Evolutionary conservation across 306 rosid genomes (phyloP).

Genomic region (Bauhinia variegata): DNA sequence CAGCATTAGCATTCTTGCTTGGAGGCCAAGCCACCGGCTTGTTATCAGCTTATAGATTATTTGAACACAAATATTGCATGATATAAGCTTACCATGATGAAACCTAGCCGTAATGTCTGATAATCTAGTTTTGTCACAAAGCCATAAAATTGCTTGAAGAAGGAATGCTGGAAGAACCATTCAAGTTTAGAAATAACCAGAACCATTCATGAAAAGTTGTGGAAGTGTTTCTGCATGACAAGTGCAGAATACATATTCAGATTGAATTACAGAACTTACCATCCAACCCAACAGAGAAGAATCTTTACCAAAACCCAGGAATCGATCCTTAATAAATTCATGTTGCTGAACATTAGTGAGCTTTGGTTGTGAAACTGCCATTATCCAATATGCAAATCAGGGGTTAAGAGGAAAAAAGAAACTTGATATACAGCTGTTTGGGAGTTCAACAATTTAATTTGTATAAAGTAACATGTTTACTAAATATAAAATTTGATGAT

Average conservation of each 20-base stretch:
- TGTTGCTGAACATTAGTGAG: slow-evolving; percentile 72
- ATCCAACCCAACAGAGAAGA: slow-evolving; percentile 74
- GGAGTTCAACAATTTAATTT: slow-evolving; percentile 1
- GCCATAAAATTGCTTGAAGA: slow-evolving; percentile 81
- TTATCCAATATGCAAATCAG: slow-evolving; percentile 34
- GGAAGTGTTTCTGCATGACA: background rate
- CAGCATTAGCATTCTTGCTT: background rate
- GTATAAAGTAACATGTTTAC: slow-evolving; percentile 3
- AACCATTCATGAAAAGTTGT: slow-evolving; percentile 12
- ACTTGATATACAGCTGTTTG: slow-evolving; percentile 1
- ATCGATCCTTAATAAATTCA: slow-evolving; percentile 74
- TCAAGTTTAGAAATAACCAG: slow-evolving; percentile 17
- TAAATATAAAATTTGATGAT: background rate
- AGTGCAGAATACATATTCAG: background rate
- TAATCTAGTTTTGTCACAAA: slow-evolving; percentile 88
- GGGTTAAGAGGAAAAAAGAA: slow-evolving; percentile 1
- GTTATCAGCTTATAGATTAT: slow-evolving; percentile 2
- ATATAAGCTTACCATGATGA: slow-evolving; percentile 68
- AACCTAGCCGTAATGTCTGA: slow-evolving; percentile 73
- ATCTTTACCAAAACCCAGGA: slow-evolving; percentile 67
- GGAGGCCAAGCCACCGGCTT: slow-evolving; percentile 5
- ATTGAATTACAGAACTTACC: slow-evolving; percentile 52
- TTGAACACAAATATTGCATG: slow-evolving; percentile 23
- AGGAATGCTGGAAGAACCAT: slow-evolving; percentile 63
- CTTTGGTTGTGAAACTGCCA: slow-evolving; percentile 62